These are phyloP conservation scores for Chalaropsis ovoidea DNA, from an alignment of 2,329 filamentous ascomycete species.

Conservation along the genomic window DNA sequence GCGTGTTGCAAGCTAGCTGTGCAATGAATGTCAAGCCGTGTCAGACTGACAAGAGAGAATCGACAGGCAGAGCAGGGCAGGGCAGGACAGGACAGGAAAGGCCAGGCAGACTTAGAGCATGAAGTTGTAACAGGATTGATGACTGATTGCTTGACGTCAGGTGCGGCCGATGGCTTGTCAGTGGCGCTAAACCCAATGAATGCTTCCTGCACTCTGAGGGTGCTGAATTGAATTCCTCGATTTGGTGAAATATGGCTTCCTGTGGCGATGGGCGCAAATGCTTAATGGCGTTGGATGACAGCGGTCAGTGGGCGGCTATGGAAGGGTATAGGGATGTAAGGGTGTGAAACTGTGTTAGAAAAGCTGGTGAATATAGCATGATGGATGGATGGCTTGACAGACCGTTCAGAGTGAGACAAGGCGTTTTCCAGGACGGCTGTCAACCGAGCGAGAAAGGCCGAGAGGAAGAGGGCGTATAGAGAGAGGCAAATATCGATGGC, in stretches of 20 bases:
- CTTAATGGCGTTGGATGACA: neutral
- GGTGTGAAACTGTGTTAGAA: neutral
- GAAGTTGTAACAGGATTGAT: no score
- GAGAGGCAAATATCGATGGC: no score
- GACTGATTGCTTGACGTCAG: neutral
- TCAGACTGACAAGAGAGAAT: neutral
- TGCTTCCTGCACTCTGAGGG: neutral
- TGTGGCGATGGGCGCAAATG: neutral
- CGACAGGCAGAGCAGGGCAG: no score
- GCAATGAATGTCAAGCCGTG: neutral
- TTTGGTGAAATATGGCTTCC: neutral
- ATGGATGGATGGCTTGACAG: neutral
- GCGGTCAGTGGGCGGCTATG: neutral
- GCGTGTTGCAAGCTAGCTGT: neutral
- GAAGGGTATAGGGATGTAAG: neutral
- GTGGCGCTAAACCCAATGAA: neutral
- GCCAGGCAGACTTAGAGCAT: no score
- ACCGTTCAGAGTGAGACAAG: neutral
- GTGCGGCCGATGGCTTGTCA: neutral
- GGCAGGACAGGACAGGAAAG: no score
- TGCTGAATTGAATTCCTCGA: neutral
- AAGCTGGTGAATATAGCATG: neutral
- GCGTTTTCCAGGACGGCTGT: neutral
- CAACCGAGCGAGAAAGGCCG: no score
- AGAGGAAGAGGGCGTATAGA: no score